Evolutionary conservation across 768 basidiomycete genomes (phyloP).

Genomic region (Bullera alba): DNA sequence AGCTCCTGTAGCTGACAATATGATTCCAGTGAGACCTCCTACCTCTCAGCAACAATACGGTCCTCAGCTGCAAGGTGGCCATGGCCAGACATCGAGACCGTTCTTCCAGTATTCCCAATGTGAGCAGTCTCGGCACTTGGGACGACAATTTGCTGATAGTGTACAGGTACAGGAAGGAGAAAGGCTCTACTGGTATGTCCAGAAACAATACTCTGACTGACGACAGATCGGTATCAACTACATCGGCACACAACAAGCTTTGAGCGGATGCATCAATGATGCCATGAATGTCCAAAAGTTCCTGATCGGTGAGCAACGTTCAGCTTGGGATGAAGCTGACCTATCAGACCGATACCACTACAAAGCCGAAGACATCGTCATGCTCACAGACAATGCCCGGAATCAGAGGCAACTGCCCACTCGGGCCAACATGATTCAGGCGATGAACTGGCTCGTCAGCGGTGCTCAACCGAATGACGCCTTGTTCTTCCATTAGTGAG

Average conservation of each 20-base stretch:
- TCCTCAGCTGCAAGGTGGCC: conserved; percentile 50
- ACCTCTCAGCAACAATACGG: conserved; percentile 59
- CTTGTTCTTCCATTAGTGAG: conserved; percentile 45
- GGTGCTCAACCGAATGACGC: conserved; percentile 59
- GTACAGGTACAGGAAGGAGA: conserved; percentile 58
- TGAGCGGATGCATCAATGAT: conserved; percentile 88
- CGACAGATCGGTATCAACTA: conserved; percentile 77
- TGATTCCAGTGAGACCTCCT: conserved; percentile 46
- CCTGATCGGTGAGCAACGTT: conserved; percentile 49
- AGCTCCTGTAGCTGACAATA: too few species aligned
- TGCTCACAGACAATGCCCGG: conserved; percentile 68
- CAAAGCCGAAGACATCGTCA: conserved; percentile 70
- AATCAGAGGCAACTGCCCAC: conserved; percentile 67
- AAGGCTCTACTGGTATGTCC: conserved; percentile 75
- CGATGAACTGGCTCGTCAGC: conserved; percentile 86
- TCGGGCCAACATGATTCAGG: conserved; percentile 69
- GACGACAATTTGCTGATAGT: background rate
- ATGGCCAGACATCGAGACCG: conserved; percentile 51
- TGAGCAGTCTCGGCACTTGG: conserved; percentile 9
- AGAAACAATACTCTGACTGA: background rate
- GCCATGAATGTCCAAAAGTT: conserved; percentile 74
- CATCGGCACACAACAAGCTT: conserved; percentile 57
- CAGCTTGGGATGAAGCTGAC: background rate
- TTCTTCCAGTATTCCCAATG: conserved; percentile 87
- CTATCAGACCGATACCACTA: conserved; percentile 59